Evolutionary conservation across 2,329 filamentous ascomycete species (phyloP).

Genomic region (Ophiobolus disseminans): DNA sequence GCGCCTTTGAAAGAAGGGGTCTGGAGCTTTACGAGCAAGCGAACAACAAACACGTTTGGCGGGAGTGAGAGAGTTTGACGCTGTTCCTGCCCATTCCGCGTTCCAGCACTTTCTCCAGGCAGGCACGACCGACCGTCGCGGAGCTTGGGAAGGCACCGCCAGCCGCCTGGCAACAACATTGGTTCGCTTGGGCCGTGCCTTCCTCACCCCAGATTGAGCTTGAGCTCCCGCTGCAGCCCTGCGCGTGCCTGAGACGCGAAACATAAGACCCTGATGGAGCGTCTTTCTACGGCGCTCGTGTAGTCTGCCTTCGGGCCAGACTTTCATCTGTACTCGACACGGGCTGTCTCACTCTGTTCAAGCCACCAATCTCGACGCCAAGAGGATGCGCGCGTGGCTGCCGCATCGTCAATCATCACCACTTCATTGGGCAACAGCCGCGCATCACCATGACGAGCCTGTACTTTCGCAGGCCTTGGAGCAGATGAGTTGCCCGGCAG

Average conservation of each 20-base stretch:
- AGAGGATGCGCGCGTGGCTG: slow-evolving; percentile 2
- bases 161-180: slow-evolving; percentile 8
- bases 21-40: not conserved
- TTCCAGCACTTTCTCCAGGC: not conserved
- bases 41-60: not conserved
- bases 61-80: not conserved
- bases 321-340: not conserved
- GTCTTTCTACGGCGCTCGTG: not conserved
- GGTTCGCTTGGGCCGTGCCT: slow-evolving; percentile 11
- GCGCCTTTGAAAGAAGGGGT: slow-evolving; percentile 21
- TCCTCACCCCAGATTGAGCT: slow-evolving; percentile 5
- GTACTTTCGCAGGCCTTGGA: not conserved
- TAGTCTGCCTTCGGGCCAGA: not conserved
- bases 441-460: not conserved
- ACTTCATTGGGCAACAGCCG: slow-evolving; percentile 3
- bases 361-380: not conserved
- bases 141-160: slow-evolving; percentile 3
- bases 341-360: not conserved
- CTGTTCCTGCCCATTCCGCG: not conserved
- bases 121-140: not conserved
- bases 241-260: no score
- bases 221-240: slow-evolving; percentile 7
- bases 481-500: no score
- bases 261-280: no score
- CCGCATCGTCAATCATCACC: not conserved